These are phyloP conservation scores for Russula vinacea DNA, from an alignment of 768 basidiomycete species.

Conservation along the genomic window DNA sequence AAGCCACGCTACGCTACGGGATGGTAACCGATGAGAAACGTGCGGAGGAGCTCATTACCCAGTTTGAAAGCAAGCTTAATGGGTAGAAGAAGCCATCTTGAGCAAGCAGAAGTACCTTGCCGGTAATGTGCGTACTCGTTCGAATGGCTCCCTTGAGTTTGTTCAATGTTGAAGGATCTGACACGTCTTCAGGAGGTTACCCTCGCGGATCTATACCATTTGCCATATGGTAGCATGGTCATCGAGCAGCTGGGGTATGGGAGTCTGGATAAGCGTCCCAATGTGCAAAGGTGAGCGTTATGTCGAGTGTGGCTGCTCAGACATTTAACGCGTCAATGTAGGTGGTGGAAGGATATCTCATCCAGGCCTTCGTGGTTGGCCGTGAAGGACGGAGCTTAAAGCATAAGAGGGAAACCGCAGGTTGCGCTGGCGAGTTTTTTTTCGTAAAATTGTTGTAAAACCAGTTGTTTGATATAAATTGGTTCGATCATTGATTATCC, in stretches of 20 bases:
- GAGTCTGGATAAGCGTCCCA: conserved; percentile 10
- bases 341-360: conserved; percentile 23
- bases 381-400: conserved; percentile 13
- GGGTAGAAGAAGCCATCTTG: conserved; percentile 14
- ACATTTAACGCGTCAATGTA: conserved; percentile 2
- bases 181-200: conserved; percentile 11
- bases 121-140: conserved; percentile 14
- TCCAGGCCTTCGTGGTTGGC: conserved; percentile 18
- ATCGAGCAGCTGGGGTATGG: conserved; percentile 1
- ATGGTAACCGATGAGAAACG: background rate
- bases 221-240: background rate
- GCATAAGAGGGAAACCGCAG: background rate
- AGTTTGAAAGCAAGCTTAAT: conserved; percentile 12
- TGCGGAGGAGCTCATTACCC: background rate
- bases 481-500: no score
- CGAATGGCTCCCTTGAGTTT: no score
- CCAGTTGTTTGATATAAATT: background rate
- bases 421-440: no score
- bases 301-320: background rate
- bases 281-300: conserved; percentile 11
- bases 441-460: background rate
- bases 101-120: conserved; percentile 25
- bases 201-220: conserved; percentile 20
- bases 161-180: background rate
- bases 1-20: background rate